Evolutionary conservation across 768 basidiomycete species (phyloP).

Genomic region (Holtermannia corniformis): DNA sequence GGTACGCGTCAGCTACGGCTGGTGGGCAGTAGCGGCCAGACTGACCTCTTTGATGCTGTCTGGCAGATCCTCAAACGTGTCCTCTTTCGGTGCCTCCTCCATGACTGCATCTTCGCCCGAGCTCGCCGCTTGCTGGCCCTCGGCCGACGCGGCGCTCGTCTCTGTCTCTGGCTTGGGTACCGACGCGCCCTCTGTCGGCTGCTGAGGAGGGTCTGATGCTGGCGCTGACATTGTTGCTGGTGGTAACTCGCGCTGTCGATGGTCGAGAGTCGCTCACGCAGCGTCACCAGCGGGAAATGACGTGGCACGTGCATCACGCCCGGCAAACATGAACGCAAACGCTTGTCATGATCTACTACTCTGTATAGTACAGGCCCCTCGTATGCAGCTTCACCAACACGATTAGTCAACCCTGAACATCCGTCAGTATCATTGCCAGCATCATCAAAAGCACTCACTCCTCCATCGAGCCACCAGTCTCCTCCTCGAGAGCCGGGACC

Average conservation of each 20-base stretch:
- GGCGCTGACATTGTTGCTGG: slow-evolving; percentile 27
- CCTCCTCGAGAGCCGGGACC: slow-evolving; percentile 40
- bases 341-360: too few relatives aligned
- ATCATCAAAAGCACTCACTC: slow-evolving; percentile 46
- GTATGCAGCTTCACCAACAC: slow-evolving; percentile 1
- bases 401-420: slow-evolving; percentile 4
- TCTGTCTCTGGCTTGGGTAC: too few relatives aligned
- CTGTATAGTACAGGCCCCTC: too few relatives aligned
- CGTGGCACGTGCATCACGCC: too few relatives aligned
- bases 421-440: not conserved
- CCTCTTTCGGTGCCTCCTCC: slow-evolving; percentile 42
- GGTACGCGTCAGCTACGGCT: not conserved
- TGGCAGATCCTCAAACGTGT: slow-evolving; percentile 85
- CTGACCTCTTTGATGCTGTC: slow-evolving; percentile 67
- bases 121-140: too few relatives aligned
- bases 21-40: not conserved
- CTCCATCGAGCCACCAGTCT: slow-evolving; percentile 57
- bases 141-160: too few relatives aligned
- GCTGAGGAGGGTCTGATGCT: slow-evolving; percentile 20
- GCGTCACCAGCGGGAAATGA: too few relatives aligned
- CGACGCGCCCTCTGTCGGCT: not conserved
- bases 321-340: too few relatives aligned
- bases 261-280: too few relatives aligned
- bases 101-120: slow-evolving; percentile 32
- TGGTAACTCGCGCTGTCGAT: not conserved